Evolutionary conservation across 176 grass and related monocot species (phyloP), one percentile per base, ranked within the genome.

Genomic region (Carex pumila): DNA sequence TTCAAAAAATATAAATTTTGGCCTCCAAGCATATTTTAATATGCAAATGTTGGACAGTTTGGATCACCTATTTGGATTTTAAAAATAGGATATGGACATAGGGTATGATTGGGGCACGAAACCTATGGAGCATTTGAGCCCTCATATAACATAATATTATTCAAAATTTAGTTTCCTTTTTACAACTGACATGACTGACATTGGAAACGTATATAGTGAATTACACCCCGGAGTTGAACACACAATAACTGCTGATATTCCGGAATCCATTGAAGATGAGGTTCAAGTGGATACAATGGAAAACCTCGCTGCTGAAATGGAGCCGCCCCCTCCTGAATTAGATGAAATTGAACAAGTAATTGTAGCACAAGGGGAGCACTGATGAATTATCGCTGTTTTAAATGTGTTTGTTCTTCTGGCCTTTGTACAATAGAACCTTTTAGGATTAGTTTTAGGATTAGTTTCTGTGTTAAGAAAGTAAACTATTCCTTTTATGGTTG

Each of bases 201-300:
- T 57, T 10, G 21, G 79, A 49, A 65, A 77, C 37, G 65, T 43
- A 8, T 77, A 77, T 74, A 37, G 34, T 12, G 57, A 77, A 13
- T 57, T 87, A n/a, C 30, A 68, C 54, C 79, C 80, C 17, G 64
- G 67, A 37, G 54, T 82, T n/a, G 57, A 87, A 50, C 68, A 61
- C 41, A 39, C 80, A 9, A 57, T 71, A 10, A 37, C 31, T 0
- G 12, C 65, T 53, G 30, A 75, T 75, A 22, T 54, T 61, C 61
- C 63, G 4, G 63, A 81, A 15, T 73, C 85, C 58, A n/a, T 63
- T n/a, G 62, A 61, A 67, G 78, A 87, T 22, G 85, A 72, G 15
- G 63, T 56, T 19, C 60, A 56, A 62, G 79, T 64, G 66, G 41
- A 87, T 75, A 36, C 65, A 70, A 74, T 64, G 14, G 79, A 52